A percentile compares a stretch with the other conserved stretches of the same genome.
Evolutionary conservation across 768 basidiomycete genomes (phyloP).

Genomic region (Pleurotus citrinopileatus): DNA sequence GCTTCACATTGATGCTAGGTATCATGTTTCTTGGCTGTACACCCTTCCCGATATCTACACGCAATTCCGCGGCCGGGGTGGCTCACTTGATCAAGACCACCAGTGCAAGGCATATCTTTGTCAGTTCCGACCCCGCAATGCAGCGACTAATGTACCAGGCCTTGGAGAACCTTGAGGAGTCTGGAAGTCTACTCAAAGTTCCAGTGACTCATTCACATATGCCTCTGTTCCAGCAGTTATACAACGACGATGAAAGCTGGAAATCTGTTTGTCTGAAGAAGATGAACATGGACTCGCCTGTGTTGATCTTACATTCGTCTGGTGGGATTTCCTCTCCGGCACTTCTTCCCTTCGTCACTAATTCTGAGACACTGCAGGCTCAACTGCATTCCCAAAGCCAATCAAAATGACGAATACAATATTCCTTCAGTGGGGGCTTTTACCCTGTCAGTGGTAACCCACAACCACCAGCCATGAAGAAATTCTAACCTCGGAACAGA

Average conservation of each 20-base stretch:
- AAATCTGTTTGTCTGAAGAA: background rate
- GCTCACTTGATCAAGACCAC: conserved; percentile 22
- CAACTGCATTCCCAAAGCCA: conserved; percentile 7
- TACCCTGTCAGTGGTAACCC: background rate
- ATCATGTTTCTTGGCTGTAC: conserved; percentile 10
- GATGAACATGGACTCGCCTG: background rate
- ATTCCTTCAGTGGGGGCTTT: background rate
- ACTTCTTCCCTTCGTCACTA: conserved; percentile 12
- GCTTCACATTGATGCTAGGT: conserved; percentile 10
- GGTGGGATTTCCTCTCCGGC: conserved; percentile 3
- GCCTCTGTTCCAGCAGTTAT: no score
- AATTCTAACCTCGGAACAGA: background rate
- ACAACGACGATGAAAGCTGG: background rate
- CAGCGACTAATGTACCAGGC: background rate
- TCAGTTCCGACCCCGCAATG: conserved; percentile 14
- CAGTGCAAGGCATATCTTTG: conserved; percentile 15
- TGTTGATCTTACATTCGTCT: background rate
- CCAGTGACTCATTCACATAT: no score
- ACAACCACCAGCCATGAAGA: background rate
- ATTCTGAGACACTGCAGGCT: background rate
- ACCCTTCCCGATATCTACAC: conserved; percentile 30
- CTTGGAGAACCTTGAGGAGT: background rate
- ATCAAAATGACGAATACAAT: background rate
- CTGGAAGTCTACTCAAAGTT: background rate
- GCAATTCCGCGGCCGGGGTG: conserved; percentile 30